Evolutionary conservation across 768 basidiomycete species (phyloP).

Genomic region (Tephrocybe rancida): DNA sequence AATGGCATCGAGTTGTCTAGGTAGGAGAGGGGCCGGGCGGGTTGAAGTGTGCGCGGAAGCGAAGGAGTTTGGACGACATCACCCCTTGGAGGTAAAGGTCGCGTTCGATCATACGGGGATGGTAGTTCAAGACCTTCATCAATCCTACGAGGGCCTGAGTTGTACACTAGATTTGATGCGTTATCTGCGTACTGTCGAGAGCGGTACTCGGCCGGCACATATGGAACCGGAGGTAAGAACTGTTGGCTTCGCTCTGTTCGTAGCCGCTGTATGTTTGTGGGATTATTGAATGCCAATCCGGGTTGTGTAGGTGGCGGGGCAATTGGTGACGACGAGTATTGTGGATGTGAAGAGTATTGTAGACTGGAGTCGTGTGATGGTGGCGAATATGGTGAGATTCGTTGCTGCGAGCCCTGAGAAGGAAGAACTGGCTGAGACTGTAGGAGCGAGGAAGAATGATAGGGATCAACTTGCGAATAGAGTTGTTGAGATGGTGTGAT

Average conservation of each 20-base stretch:
- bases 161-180: not conserved
- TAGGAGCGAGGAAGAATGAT: not conserved
- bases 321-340: not conserved
- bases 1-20: conserved; percentile 20
- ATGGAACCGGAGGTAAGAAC: not conserved
- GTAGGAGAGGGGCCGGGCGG: conserved; percentile 11
- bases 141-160: not conserved
- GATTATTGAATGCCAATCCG: not conserved
- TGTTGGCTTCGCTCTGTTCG: not conserved
- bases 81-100: not conserved
- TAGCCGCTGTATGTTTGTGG: not conserved
- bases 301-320: not conserved
- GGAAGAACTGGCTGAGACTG: not conserved
- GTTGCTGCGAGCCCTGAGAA: not conserved
- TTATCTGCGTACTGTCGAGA: not conserved
- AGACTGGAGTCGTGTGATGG: not conserved
- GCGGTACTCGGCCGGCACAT: not conserved
- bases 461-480: not conserved
- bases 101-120: conserved; percentile 5
- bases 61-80: not conserved
- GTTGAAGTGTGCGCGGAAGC: conserved; percentile 1
- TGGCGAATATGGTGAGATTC: not conserved
- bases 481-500: not conserved
- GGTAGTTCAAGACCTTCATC: conserved; percentile 1
- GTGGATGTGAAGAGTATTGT: not conserved